phyloP scores from a whole-genome alignment of 176 grass and related monocot genomes.

The Alloteropsis semialata region DNA sequence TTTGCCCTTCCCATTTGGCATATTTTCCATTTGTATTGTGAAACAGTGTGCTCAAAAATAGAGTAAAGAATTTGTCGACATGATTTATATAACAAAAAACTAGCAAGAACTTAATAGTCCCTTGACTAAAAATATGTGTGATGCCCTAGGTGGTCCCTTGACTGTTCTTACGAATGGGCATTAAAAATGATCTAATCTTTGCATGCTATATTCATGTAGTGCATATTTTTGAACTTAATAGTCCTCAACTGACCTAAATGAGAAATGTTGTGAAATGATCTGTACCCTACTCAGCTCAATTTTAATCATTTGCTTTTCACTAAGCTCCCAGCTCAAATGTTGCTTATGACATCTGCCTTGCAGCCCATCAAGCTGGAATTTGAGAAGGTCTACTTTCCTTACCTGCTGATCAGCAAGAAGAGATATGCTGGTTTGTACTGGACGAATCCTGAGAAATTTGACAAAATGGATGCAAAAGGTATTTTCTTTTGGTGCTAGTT shows the following conservation, averaged over 20 bases:
- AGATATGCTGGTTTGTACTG: constrained; percentile 99
- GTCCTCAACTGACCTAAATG: not conserved
- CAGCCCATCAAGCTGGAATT: constrained; percentile 98
- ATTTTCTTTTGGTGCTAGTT: constrained; percentile 15
- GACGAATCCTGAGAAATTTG: constrained; percentile 95
- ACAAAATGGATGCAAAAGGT: constrained; percentile 99
- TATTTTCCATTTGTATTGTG: not conserved
- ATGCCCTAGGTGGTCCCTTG: not conserved
- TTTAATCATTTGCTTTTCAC: not conserved
- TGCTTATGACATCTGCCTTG: constrained; percentile 22
- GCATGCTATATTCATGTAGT: not conserved
- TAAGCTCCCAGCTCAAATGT: not conserved
- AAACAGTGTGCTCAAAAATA: not conserved
- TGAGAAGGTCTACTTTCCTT: constrained; percentile 97
- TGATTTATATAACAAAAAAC: not conserved
- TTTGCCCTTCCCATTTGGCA: not conserved
- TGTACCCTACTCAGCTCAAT: not conserved
- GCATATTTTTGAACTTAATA: not conserved
- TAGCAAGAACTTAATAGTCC: not conserved
- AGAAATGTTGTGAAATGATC: not conserved
- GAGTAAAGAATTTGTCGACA: not conserved
- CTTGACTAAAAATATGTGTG: not conserved
- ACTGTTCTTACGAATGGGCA: not conserved
- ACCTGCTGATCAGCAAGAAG: constrained; percentile 98
- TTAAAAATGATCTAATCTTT: not conserved